Base-by-base conservation (phyloP, 371 early-diverging fungal genomes). In the Mortierella sp. region DNA sequence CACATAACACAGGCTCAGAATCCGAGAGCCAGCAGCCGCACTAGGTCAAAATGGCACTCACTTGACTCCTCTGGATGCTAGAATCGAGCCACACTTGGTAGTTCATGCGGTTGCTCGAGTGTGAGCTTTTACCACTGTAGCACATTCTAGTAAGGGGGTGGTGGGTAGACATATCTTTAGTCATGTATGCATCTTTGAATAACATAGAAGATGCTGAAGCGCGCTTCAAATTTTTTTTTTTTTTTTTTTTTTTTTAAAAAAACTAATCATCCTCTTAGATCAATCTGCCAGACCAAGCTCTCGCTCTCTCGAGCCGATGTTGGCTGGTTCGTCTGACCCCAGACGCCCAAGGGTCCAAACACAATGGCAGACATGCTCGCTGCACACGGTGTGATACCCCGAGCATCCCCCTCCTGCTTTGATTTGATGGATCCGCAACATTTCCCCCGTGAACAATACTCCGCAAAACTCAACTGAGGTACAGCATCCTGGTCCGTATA, bases 271-370 rank as follows among this genome's bases (percentile, higher is more conserved):
- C 77, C 72, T 4, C 65, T 72, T 21, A 76, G 68, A 25, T 76
- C 77, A 11, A 72, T 68, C 18, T 72, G 72, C 77, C 77, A 76
- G 46, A 76, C 77, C n/a, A 71, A 57, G 23, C 47, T 63, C 28
- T 64, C 68, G 26, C 28, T 58, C 44, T 71, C 77, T 45, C 57
- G 53, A 4, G 26, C 48, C 7, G 69, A 30, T 16, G 25, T 26
- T 15, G 53, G 5, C 14, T 56, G 58, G 9, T 64, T 66, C 19
- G 37, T 55, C 55, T 64, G 65, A 4, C 68, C 66, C 77, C 77
- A 76, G 19, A 72, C 68, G 18, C 62, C 68, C 30, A 52, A 59
- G 11, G 52, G 37, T 4, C 77, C 72, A 62, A 76, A 71, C 4
- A 76, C 77, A 6, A 72, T 46, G 30, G 46, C 29, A 1, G 68